phyloP scores from a whole-genome alignment of 2,329 filamentous ascomycete genomes.

The Herpomyces periplanetae region DNA sequence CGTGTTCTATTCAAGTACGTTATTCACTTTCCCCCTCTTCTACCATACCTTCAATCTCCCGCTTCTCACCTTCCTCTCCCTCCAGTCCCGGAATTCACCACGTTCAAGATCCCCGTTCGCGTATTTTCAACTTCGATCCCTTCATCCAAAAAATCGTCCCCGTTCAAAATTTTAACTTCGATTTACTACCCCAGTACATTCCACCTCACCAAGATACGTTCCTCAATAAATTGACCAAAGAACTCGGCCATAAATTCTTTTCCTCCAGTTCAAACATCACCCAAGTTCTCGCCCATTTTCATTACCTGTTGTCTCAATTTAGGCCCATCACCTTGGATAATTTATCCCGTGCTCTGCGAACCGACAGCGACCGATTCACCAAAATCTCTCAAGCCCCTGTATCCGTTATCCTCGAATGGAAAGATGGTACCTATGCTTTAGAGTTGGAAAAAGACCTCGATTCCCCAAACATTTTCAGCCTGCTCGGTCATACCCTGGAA shows the following conservation, averaged over 20 bases:
- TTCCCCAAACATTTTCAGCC: slow-evolving; percentile 42
- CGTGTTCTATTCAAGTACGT: slow-evolving; percentile 57
- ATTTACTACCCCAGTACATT: slow-evolving; percentile 44
- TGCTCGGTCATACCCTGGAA: slow-evolving; percentile 82
- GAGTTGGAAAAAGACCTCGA: slow-evolving; percentile 85
- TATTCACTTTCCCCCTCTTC: no score
- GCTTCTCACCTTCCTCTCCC: neutral
- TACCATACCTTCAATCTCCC: slow-evolving; percentile 1
- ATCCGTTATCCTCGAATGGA: slow-evolving; percentile 42
- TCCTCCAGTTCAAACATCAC: slow-evolving; percentile 97
- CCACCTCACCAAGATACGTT: slow-evolving; percentile 52
- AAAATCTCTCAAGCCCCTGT: slow-evolving; percentile 27
- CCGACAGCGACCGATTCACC: slow-evolving; percentile 30
- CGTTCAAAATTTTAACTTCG: slow-evolving; percentile 61
- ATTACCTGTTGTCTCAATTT: slow-evolving; percentile 59
- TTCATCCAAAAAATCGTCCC: slow-evolving; percentile 82
- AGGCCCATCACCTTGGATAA: slow-evolving; percentile 8
- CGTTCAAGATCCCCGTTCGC: slow-evolving; percentile 48
- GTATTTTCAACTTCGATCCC: slow-evolving; percentile 85
- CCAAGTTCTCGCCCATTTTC: slow-evolving; percentile 46
- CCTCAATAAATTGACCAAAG: slow-evolving; percentile 23
- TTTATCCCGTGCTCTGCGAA: slow-evolving; percentile 5
- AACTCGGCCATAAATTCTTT: slow-evolving; percentile 34
- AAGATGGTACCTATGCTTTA: slow-evolving; percentile 60
- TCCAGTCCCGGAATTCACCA: slow-evolving; percentile 38